Percentiles rank a stretch among this genome's conserved stretches.
Conservation (phyloP, 164 flowering plant genomes). For the Cinnamomum chago region DNA sequence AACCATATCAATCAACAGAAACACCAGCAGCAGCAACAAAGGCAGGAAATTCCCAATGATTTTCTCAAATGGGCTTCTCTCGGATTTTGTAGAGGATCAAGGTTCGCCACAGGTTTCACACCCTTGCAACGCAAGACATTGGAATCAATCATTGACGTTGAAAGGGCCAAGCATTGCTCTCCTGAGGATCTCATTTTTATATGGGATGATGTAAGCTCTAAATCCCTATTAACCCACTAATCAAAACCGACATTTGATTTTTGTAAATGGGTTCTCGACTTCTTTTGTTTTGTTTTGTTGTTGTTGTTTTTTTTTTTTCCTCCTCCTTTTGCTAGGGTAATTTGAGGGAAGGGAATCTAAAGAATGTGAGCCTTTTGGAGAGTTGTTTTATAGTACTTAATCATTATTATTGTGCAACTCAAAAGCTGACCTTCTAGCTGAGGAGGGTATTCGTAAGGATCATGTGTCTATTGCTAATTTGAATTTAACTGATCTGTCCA, state of each 20-base stretch:
- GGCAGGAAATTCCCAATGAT: slow-evolving; percentile 35
- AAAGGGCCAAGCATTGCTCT: slow-evolving; percentile 53
- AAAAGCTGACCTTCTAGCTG: too few species aligned
- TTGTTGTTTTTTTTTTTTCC: neutral
- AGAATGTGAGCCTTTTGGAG: too few species aligned
- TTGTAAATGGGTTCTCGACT: neutral
- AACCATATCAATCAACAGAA: slow-evolving; percentile 6
- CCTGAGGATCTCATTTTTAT: slow-evolving; percentile 59
- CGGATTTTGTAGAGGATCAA: slow-evolving; percentile 49
- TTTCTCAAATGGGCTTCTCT: slow-evolving; percentile 59
- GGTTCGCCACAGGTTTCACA: slow-evolving; percentile 71
- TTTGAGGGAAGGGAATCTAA: too few species aligned
- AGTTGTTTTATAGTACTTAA: too few species aligned
- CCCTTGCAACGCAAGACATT: slow-evolving; percentile 75
- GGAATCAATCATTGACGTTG: slow-evolving; percentile 74
- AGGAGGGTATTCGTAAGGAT: too few species aligned
- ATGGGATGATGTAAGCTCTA: slow-evolving; percentile 76
- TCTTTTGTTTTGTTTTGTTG: too few species aligned
- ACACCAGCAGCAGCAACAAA: slow-evolving; percentile 1
- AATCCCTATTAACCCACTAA: too few species aligned
- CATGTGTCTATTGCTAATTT: too few species aligned
- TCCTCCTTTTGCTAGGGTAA: too few species aligned
- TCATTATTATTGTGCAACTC: too few species aligned
- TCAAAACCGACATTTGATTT: neutral
- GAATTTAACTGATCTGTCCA: too few species aligned